Conservation (phyloP, 1,284 basidiomycete species). For the Moesziomyces globuligerus region DNA sequence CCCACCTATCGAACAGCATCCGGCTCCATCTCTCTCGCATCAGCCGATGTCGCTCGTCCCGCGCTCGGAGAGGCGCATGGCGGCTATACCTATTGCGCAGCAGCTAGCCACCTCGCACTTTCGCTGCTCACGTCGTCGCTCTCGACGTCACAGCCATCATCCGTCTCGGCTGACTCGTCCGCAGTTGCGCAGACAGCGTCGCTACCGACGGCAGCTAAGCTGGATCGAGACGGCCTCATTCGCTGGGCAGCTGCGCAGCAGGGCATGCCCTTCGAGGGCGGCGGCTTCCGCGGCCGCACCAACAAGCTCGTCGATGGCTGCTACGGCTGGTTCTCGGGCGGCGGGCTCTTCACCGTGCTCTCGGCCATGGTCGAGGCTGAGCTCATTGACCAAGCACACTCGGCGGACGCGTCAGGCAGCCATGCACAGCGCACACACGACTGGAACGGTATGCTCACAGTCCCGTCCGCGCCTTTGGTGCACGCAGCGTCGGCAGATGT, state of each 20-base stretch:
- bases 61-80: conserved; percentile 94
- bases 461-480: conserved; percentile 13
- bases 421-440: conserved; percentile 45
- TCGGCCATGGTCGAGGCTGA: conserved; percentile 73
- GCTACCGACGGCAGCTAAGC: conserved; percentile 65
- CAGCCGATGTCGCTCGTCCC: conserved; percentile 69
- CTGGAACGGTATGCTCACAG: conserved; percentile 38
- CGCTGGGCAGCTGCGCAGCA: conserved; percentile 91
- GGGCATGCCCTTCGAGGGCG: conserved; percentile 82
- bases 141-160: conserved; percentile 1
- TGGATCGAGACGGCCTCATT: conserved; percentile 76
- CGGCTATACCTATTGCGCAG: conserved; percentile 93
- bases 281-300: conserved; percentile 90
- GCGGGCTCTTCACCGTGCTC: conserved; percentile 84
- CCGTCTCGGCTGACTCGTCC: not conserved
- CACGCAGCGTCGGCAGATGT: conserved; percentile 2
- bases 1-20: conserved; percentile 70
- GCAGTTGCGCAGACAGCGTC: not conserved
- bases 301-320: conserved; percentile 99
- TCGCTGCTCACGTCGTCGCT: conserved; percentile 68
- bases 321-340: conserved; percentile 95
- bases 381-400: conserved; percentile 22
- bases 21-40: conserved; percentile 6
- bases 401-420: conserved; percentile 12
- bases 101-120: conserved; percentile 84